Conservation (phyloP, 1,284 basidiomycete genomes). For the Trametes versicolor region DNA sequence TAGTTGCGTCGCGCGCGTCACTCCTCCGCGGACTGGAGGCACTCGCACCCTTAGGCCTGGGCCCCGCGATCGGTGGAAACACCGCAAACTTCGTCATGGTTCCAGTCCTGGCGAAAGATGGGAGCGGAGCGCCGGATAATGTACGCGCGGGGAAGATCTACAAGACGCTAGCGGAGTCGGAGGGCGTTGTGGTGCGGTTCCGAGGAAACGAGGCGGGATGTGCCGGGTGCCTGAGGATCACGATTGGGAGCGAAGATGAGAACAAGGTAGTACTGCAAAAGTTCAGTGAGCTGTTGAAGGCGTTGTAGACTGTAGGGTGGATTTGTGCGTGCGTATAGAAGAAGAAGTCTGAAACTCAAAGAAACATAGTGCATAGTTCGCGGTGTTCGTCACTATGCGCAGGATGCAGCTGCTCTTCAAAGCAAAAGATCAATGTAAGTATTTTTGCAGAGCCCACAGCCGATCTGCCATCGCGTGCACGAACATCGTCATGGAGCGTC, state of each 20-base stretch:
- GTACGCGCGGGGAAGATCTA: conserved; percentile 78
- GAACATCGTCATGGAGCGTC: too few relatives aligned
- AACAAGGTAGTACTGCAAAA: conserved; percentile 64
- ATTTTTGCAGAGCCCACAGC: too few relatives aligned
- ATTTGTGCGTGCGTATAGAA: too few relatives aligned
- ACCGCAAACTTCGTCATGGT: conserved; percentile 94
- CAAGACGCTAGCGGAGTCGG: conserved; percentile 85
- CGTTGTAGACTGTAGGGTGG: conserved; percentile 42
- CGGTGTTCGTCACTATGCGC: too few relatives aligned
- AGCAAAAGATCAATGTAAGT: too few relatives aligned
- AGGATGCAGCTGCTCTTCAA: too few relatives aligned
- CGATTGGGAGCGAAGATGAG: conserved; percentile 89
- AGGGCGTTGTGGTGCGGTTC: conserved; percentile 92
- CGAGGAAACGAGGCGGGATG: conserved; percentile 91
- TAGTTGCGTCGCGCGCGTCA: conserved; percentile 66
- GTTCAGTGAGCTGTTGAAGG: conserved; percentile 56
- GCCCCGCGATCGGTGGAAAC: conserved; percentile 80
- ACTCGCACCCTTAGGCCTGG: conserved; percentile 68
- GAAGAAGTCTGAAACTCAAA: too few relatives aligned
- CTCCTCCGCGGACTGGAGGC: conserved; percentile 62
- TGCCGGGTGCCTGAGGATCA: conserved; percentile 88
- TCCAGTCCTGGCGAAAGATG: conserved; percentile 70
- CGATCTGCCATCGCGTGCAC: too few relatives aligned
- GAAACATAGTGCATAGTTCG: too few relatives aligned
- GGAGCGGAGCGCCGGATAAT: conserved; percentile 69